Evolutionary conservation across 2,329 filamentous ascomycete species (phyloP).

Genomic region (Alternaria sp.): DNA sequence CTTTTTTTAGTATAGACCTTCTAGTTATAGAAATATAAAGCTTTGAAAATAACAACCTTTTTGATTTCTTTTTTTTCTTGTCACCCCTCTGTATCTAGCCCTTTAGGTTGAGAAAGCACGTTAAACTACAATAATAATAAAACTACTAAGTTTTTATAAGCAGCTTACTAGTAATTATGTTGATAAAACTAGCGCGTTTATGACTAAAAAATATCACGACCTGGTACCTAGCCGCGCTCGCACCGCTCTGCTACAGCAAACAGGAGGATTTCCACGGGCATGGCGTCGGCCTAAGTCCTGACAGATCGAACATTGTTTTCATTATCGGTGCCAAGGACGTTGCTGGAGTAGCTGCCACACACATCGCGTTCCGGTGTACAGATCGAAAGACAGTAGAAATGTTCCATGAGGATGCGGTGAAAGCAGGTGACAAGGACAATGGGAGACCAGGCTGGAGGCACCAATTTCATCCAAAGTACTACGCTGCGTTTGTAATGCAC

Average conservation of each 20-base stretch:
- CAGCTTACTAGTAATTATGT: no score
- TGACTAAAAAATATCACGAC: slow-evolving; percentile 7
- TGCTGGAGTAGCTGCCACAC: slow-evolving; percentile 12
- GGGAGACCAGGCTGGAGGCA: slow-evolving; percentile 36
- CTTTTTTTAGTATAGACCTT: no score
- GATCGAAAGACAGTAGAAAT: slow-evolving; percentile 28
- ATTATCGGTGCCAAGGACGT: slow-evolving; percentile 30
- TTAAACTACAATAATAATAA: no score
- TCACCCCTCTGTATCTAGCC: no score
- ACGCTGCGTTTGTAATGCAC: slow-evolving; percentile 41
- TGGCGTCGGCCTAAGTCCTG: slow-evolving; percentile 30
- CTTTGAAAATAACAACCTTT: no score
- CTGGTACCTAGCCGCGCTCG: slow-evolving; percentile 39
- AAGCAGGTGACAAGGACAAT: slow-evolving; percentile 39
- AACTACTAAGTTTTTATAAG: no score
- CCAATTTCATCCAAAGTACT: slow-evolving; percentile 40
- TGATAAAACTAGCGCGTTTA: no score
- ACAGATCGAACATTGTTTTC: slow-evolving; percentile 19
- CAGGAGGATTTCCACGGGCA: slow-evolving; percentile 30
- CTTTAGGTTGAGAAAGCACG: no score
- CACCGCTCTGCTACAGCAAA: slow-evolving; percentile 38
- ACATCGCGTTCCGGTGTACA: slow-evolving; percentile 34
- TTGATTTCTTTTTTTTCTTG: no score
- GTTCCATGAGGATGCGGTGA: slow-evolving; percentile 35
- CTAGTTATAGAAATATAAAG: no score